Evolutionary conservation across 2,329 filamentous ascomycete species (phyloP), one percentile per base, ranked within the genome.

Genomic region (Coniochaeta sp.): DNA sequence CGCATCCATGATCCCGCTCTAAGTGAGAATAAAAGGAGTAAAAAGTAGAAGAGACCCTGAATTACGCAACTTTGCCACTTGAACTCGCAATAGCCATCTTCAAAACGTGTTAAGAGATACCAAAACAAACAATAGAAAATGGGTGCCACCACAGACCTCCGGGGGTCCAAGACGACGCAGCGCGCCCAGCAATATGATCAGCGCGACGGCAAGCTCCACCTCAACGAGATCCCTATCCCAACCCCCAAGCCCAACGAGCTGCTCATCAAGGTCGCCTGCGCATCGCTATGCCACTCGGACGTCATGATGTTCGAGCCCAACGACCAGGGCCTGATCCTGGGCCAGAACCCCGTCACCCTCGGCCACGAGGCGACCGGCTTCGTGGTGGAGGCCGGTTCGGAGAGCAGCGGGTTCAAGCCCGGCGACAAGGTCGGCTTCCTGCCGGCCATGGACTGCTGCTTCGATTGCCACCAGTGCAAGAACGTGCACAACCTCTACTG

Each of bases 311-410:
- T 38, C 31, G 33, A 50, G 26, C 45, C 45, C 45, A 31, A 47
- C 45, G 48, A 50, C 14, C 48, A 27, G 16, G 32, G 48, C 24
- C 40, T 47, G 16, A 38, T 22, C 40, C 27, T 31, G 6, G 27
- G 27, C 26, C 26, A 28, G n/a, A 53, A 51, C 20, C 60, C 51
- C 18, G 57, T 51, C 49, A 61, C 52, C 3, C 56, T 63, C n/a
- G 79, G 82, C 50, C 84, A 87, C 61, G 84, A 87, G 60, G 85
- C 85, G 56, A 83, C 81, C 1, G 84, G 84, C 6, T 71, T 74
- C 47, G 74, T 87, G 14, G 72, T 79, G 28, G 77, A 82, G 58
- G 66, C 77, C 33, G 83, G 83, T 1, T 70, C 72, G 13, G 71
- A 65, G 4, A 79, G 86, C 42, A 79, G 73, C 59, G 75, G 66